Percentiles rank a stretch among this genome's conserved stretches.
These are phyloP conservation scores for Monilinia fructigena DNA, from an alignment of 2,329 filamentous ascomycete species.

Conservation along the genomic window DNA sequence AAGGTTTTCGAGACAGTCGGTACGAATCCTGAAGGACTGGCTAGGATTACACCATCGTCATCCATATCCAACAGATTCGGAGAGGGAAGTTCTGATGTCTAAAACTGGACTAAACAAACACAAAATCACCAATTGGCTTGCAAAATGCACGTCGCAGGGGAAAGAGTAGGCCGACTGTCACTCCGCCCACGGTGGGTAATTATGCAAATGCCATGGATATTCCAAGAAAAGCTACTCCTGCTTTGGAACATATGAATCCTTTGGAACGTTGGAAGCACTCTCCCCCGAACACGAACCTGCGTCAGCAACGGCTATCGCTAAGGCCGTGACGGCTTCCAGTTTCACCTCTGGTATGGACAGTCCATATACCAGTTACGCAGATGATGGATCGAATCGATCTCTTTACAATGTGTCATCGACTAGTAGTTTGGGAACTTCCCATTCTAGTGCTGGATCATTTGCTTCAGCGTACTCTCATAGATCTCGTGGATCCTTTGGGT, in stretches of 20 bases:
- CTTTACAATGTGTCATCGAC: slow-evolving; percentile 58
- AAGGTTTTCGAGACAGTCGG: slow-evolving; percentile 76
- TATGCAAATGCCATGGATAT: slow-evolving; percentile 70
- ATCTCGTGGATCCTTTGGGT: slow-evolving; percentile 54
- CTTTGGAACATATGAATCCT: slow-evolving; percentile 56
- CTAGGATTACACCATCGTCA: slow-evolving; percentile 75
- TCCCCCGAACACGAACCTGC: slow-evolving; percentile 68
- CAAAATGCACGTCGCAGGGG: slow-evolving; percentile 79
- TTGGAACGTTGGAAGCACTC: slow-evolving; percentile 69
- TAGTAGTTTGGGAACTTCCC: slow-evolving; percentile 60
- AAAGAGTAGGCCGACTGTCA: slow-evolving; percentile 69
- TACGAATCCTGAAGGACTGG: slow-evolving; percentile 83
- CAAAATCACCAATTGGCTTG: slow-evolving; percentile 94
- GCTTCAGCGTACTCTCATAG: slow-evolving; percentile 59
- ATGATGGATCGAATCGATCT: slow-evolving; percentile 59
- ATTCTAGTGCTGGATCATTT: slow-evolving; percentile 58
- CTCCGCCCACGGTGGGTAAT: slow-evolving; percentile 64
- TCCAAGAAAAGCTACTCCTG: slow-evolving; percentile 59
- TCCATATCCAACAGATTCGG: slow-evolving; percentile 84
- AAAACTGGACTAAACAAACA: slow-evolving; percentile 75
- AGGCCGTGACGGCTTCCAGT: slow-evolving; percentile 55
- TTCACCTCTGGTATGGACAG: slow-evolving; percentile 57
- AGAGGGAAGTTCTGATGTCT: slow-evolving; percentile 75
- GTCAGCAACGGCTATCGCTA: slow-evolving; percentile 60
- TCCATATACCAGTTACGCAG: slow-evolving; percentile 54